Evolutionary conservation across 768 basidiomycete species (phyloP).

Genomic region (Psilocybe azurescens): DNA sequence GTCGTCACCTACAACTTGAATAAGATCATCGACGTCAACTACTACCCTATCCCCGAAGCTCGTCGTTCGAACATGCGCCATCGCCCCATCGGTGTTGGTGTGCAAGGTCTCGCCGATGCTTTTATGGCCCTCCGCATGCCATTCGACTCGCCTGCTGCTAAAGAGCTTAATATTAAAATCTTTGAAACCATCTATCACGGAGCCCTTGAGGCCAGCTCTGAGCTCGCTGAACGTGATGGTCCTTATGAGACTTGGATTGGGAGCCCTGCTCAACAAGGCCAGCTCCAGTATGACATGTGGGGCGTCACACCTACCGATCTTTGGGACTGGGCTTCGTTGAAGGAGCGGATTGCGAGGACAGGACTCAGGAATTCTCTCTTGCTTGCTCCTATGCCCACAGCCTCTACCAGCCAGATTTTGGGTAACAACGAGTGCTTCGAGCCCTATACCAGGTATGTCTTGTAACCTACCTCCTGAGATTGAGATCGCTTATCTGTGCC

Average conservation of each 20-base stretch:
- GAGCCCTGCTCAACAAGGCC: slow-evolving; percentile 87
- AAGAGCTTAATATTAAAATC: slow-evolving; percentile 90
- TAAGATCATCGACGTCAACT: slow-evolving; percentile 92
- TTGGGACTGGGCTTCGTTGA: slow-evolving; percentile 94
- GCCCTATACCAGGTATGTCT: slow-evolving; percentile 88
- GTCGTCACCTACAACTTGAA: slow-evolving; percentile 94
- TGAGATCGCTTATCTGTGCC: slow-evolving; percentile 16
- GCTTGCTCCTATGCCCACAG: slow-evolving; percentile 98
- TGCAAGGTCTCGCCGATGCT: slow-evolving; percentile 96
- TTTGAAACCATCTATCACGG: slow-evolving; percentile 99
- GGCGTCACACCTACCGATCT: slow-evolving; percentile 85
- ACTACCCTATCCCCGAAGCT: slow-evolving; percentile 93
- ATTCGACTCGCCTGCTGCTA: slow-evolving; percentile 89
- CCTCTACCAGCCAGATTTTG: slow-evolving; percentile 96
- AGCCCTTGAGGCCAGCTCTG: slow-evolving; percentile 88
- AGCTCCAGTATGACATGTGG: slow-evolving; percentile 96
- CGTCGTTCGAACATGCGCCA: slow-evolving; percentile 95
- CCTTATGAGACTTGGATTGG: slow-evolving; percentile 91
- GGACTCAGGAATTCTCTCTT: slow-evolving; percentile 92
- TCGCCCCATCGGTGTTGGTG: slow-evolving; percentile 96
- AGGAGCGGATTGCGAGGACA: slow-evolving; percentile 80
- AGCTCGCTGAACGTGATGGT: slow-evolving; percentile 80
- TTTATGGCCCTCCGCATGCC: slow-evolving; percentile 98
- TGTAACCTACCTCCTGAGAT: not conserved
- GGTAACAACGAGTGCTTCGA: slow-evolving; percentile 99